A percentile compares a stretch with the other conserved stretches of the same genome.
phyloP scores from a whole-genome alignment of 2,329 filamentous ascomycete genomes.

The Ascochyta viciae-villosae region DNA sequence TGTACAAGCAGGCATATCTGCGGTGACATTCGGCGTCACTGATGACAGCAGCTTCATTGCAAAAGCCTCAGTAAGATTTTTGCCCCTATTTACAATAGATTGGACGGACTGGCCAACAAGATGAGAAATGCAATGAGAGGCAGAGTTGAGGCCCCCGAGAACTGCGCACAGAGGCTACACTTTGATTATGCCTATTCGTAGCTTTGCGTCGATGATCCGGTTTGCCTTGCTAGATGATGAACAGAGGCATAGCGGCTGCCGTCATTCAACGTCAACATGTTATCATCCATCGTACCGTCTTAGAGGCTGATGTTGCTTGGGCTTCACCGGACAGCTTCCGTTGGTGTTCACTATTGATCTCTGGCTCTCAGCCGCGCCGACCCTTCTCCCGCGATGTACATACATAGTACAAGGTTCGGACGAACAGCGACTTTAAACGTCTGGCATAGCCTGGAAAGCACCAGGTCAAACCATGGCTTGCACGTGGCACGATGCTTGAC shows the following conservation, averaged over 20 bases:
- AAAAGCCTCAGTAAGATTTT: neutral
- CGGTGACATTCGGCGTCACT: constrained; percentile 15
- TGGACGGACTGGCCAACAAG: neutral
- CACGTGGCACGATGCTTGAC: constrained; percentile 3
- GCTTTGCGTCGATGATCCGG: neutral
- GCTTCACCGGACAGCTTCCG: neutral
- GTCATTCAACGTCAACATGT: neutral
- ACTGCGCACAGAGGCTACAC: neutral
- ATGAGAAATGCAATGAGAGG: neutral
- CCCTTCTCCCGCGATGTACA: neutral
- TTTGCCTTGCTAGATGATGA: neutral
- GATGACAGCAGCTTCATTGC: constrained; percentile 13
- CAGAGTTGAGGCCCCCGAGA: neutral
- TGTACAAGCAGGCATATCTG: constrained; percentile 1
- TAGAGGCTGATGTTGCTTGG: neutral
- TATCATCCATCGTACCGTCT: neutral
- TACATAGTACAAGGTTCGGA: neutral
- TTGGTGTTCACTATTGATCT: neutral
- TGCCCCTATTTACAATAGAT: constrained; percentile 7
- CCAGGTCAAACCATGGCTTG: neutral
- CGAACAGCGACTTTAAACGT: neutral
- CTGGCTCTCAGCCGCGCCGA: neutral
- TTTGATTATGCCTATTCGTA: neutral
- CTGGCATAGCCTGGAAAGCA: neutral
- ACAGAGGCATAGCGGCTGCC: neutral